Evolutionary conservation across 2,329 filamentous ascomycete species (phyloP).

Genomic region (Fusarium subglutinans): DNA sequence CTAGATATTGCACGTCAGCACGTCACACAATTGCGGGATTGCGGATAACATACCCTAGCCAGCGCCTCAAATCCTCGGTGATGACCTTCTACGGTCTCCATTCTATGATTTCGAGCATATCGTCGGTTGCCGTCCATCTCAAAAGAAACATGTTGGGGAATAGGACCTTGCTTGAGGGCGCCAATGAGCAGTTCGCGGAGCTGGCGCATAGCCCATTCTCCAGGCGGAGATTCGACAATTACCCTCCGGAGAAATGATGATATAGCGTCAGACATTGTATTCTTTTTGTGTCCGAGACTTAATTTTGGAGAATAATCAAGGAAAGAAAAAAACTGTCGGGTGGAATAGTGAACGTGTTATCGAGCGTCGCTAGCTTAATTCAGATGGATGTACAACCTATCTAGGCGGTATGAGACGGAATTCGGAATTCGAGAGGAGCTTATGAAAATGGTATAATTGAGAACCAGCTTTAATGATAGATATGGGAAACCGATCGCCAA

Average conservation of each 20-base stretch:
- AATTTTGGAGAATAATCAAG: conserved; percentile 1
- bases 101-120: conserved; percentile 88
- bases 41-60: conserved; percentile 74
- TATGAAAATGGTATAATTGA: conserved; percentile 7
- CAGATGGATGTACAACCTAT: not conserved
- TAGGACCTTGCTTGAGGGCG: conserved; percentile 86
- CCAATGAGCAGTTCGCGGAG: conserved; percentile 88
- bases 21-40: conserved; percentile 38
- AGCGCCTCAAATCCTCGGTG: conserved; percentile 95
- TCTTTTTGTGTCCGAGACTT: not conserved
- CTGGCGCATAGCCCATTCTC: conserved; percentile 85
- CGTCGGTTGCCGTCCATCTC: conserved; percentile 99
- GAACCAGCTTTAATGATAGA: conserved; percentile 18
- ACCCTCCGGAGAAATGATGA: conserved; percentile 66
- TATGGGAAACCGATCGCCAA: conserved; percentile 10
- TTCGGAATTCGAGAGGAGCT: not conserved
- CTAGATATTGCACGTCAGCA: conserved; percentile 52
- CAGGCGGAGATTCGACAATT: conserved; percentile 87
- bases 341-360: conserved; percentile 35
- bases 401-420: conserved; percentile 1
- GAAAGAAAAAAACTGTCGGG: conserved; percentile 14
- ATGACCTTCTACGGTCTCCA: conserved; percentile 96
- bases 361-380: conserved; percentile 13
- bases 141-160: conserved; percentile 97
- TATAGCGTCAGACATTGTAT: conserved; percentile 63